A percentile compares a stretch with the other conserved stretches of the same genome.
Conservation (phyloP, 2,329 filamentous ascomycete genomes). For the Alternaria arbusti region DNA sequence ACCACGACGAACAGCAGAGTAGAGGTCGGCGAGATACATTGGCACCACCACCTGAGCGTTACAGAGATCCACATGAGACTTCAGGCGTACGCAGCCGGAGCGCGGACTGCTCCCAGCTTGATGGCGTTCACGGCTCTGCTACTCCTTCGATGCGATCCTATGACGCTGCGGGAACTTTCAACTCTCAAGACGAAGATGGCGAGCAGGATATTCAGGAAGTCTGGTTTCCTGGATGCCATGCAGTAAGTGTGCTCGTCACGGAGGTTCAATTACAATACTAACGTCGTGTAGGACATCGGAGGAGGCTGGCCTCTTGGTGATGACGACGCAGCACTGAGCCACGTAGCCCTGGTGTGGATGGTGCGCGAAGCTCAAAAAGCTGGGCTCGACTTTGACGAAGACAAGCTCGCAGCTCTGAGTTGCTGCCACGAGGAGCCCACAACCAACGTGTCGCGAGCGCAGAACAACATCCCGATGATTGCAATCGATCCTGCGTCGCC, state of each 20-base stretch:
- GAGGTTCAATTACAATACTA: neutral
- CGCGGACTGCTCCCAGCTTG: constrained; percentile 30
- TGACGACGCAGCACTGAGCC: constrained; percentile 67
- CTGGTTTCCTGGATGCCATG: constrained; percentile 81
- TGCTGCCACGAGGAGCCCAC: constrained; percentile 59
- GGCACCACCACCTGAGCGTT: constrained; percentile 39
- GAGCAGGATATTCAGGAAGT: constrained; percentile 80
- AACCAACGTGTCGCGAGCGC: neutral
- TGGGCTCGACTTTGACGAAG: constrained; percentile 72
- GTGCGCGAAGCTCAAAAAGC: constrained; percentile 68
- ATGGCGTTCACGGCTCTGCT: constrained; percentile 17
- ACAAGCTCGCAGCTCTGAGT: constrained; percentile 70
- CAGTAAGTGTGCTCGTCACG: constrained; percentile 40
- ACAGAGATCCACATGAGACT: constrained; percentile 43
- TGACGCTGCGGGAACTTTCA: constrained; percentile 29
- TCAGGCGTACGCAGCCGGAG: constrained; percentile 42
- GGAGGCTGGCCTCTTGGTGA: constrained; percentile 71
- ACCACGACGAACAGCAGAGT: constrained; percentile 4
- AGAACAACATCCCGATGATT: constrained; percentile 37
- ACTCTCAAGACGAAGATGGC: constrained; percentile 48
- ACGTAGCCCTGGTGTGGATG: constrained; percentile 75
- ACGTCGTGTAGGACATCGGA: constrained; percentile 65
- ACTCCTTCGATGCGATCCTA: constrained; percentile 43
- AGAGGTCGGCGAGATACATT: constrained; percentile 34
- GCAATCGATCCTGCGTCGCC: constrained; percentile 41